Base-by-base conservation (phyloP, 352 stramenopile species). In the Pythium phragmiticola region DNA sequence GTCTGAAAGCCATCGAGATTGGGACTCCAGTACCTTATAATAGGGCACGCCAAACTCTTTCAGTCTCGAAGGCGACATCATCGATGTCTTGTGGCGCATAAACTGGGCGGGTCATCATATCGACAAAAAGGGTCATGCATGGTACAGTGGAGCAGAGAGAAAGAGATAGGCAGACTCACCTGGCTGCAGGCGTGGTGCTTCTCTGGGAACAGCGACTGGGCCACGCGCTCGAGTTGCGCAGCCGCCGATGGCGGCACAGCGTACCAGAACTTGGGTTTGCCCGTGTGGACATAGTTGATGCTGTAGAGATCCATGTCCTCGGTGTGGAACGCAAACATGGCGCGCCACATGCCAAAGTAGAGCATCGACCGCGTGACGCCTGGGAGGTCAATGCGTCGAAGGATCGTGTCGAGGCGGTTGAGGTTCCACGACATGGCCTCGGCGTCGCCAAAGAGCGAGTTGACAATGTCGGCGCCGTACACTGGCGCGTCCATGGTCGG, bases 281-380 rank as follows among this genome's bases (percentile, higher is more conserved):
- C 93, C 9, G 75, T 88, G 77, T 98, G 93, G 12, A 98, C 43
- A 68, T 97, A 98, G 74, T 98, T 98, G 69, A 98, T 97, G 48
- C 87, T 97, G 73, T 91, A 97, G 7, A 98, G 68, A 65, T 98
- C 93, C 78, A 98, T 96, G 65, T 98, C 93, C 72, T 98, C 93
- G 50, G 88, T 96, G 67, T 98, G 93, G 63, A 96, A 96, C 0
- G 93, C 89, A 68, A 98, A 98, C 84, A 98, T 96, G 60, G 90
- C 87, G 13, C 88, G 75, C 92, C 92, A 98, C 85, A 96, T 98
- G 68, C 92, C 92, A 68, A 97, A 96, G 70, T 98, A 98, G 30
- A 98, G 76, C 92, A 98, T 98, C 4, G 92, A 72, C 21, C 79
- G 87, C 12, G 85, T 98, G 57, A 98, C 85, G 19, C 92, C 92